Conservation (phyloP, 23 red algal species). For the Gracilaria domingensis region DNA sequence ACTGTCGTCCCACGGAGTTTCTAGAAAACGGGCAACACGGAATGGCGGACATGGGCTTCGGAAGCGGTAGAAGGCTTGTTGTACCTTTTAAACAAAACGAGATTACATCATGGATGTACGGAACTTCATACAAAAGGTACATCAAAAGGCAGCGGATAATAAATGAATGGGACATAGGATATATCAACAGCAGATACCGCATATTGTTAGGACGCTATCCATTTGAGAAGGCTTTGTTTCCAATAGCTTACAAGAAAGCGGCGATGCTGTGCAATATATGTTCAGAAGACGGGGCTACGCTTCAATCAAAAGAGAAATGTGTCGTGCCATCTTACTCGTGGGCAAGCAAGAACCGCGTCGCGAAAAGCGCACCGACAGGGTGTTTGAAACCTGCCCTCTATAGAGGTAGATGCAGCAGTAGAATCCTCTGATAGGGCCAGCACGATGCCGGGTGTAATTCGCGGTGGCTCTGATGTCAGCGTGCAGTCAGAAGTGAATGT, state of each 20-base stretch:
- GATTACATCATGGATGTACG: neutral
- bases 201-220: constrained; percentile 39
- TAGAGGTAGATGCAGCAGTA: no score
- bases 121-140: neutral
- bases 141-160: constrained; percentile 29
- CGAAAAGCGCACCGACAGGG: no score
- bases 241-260: constrained; percentile 2
- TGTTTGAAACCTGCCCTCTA: no score
- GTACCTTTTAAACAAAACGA: neutral
- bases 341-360: neutral
- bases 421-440: no score
- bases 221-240: constrained; percentile 42
- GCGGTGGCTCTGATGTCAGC: no score
- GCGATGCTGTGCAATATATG: constrained; percentile 36
- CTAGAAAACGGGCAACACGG: constrained; percentile 23
- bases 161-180: constrained; percentile 42
- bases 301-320: neutral
- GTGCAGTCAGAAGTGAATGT: no score
- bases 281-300: constrained; percentile 22
- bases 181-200: constrained; percentile 39
- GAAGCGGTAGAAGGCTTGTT: constrained; percentile 6
- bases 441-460: no score
- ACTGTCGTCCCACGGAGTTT: neutral
- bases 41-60: constrained; percentile 57
- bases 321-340: no score